phyloP scores from a whole-genome alignment of 2,329 filamentous ascomycete genomes.

The Aspergillus arachidicola region DNA sequence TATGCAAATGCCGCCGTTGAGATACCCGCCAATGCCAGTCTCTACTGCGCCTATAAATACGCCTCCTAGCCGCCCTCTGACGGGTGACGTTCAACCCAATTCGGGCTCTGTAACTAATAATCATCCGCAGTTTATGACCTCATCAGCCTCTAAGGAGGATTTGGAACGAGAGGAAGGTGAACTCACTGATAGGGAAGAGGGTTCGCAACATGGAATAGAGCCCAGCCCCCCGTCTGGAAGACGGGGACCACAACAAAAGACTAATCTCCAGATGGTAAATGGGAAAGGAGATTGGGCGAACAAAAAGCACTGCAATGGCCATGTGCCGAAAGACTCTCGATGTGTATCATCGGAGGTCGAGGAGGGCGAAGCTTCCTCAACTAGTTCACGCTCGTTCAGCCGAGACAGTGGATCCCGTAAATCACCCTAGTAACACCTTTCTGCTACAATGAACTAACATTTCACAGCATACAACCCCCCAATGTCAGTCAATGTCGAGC shows the following conservation, averaged over 20 bases:
- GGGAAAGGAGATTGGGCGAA: too few species aligned
- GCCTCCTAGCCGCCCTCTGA: slow-evolving; percentile 10
- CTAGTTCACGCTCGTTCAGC: slow-evolving; percentile 23
- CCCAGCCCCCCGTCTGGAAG: background rate
- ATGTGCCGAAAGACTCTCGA: background rate
- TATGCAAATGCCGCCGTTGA: slow-evolving; percentile 27
- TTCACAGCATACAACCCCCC: slow-evolving; percentile 39
- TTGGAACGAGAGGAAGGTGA: slow-evolving; percentile 72
- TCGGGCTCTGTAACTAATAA: slow-evolving; percentile 12
- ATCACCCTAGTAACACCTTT: background rate
- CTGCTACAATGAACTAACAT: slow-evolving; percentile 22
- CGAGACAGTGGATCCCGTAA: slow-evolving; percentile 39
- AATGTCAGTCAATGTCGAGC: slow-evolving; percentile 27
- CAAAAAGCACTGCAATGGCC: background rate
- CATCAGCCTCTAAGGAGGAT: slow-evolving; percentile 35
- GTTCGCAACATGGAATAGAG: background rate
- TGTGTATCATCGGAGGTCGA: slow-evolving; percentile 22
- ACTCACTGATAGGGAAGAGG: slow-evolving; percentile 67
- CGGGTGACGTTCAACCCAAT: slow-evolving; percentile 12
- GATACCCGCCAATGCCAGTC: slow-evolving; percentile 25
- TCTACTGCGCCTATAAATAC: slow-evolving; percentile 19
- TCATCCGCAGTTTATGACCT: slow-evolving; percentile 15
- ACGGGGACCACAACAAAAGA: background rate
- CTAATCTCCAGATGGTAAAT: background rate
- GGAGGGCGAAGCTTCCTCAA: slow-evolving; percentile 31